These are phyloP conservation scores for Artemisia tridentata DNA, from an alignment of 129 eudicot genomes.

Conservation along the genomic window DNA sequence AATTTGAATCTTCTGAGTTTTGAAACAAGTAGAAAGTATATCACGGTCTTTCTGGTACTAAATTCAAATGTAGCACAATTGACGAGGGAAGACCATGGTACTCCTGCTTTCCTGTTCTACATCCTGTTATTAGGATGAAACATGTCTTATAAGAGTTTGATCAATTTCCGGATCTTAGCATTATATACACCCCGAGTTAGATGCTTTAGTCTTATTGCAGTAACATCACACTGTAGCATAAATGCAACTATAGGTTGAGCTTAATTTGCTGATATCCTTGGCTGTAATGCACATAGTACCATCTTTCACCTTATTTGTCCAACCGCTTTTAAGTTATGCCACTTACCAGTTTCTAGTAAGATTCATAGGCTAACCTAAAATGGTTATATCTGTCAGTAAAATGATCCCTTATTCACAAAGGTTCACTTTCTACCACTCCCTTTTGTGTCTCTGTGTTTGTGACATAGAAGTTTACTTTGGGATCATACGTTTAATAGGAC, in stretches of 20 bases:
- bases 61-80: too few relatives aligned
- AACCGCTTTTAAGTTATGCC: background rate
- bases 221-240: background rate
- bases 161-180: too few relatives aligned
- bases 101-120: too few relatives aligned
- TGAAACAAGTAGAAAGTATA: background rate
- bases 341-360: background rate
- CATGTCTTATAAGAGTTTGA: too few relatives aligned
- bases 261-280: background rate
- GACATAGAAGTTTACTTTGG: background rate
- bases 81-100: too few relatives aligned
- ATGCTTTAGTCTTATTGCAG: background rate
- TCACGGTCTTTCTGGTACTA: background rate
- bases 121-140: too few relatives aligned
- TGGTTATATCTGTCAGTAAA: background rate
- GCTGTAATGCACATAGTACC: background rate
- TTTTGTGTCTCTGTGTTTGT: background rate
- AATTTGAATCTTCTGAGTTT: slow-evolving; percentile 3
- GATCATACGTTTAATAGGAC: background rate
- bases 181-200: background rate
- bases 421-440: background rate
- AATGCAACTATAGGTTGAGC: background rate
- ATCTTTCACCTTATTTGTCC: background rate
- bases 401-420: background rate
- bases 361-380: slow-evolving; percentile 1